Evolutionary conservation across 495 filamentous ascomycete genomes (phyloP), one percentile per base, ranked within the genome.

Genomic region (Pseudevernia furfuracea): DNA sequence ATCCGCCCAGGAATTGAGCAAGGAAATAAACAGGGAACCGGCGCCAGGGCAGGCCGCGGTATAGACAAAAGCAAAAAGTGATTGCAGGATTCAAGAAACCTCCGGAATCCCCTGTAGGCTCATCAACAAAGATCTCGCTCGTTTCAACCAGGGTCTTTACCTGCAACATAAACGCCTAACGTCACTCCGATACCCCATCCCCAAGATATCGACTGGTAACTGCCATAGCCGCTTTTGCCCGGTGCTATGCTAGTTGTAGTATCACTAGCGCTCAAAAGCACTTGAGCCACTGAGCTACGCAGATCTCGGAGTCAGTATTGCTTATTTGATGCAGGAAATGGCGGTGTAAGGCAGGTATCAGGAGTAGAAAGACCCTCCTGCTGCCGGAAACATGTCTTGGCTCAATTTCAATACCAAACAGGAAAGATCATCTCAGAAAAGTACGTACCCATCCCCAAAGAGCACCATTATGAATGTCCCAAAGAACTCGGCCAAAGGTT

Each of bases 401-500:
- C n/a, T n/a, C n/a, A n/a, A n/a, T n/a, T n/a, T n/a, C n/a, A n/a
- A n/a, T n/a, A n/a, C n/a, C n/a, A n/a, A n/a, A n/a, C n/a, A n/a
- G n/a, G n/a, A n/a, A n/a, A n/a, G n/a, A n/a, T n/a, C n/a, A n/a
- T n/a, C n/a, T n/a, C n/a, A n/a, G n/a, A n/a, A n/a, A n/a, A n/a
- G n/a, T n/a, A n/a, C n/a, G n/a, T n/a, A n/a, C n/a, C n/a, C 86
- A 65, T 87, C 77, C 36, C 86, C 86, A 71, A 88, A 88, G 30
- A 88, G 72, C 59, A 88, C 75, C 64, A 87, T 58, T 25, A 86
- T 83, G 77, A 87, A 81, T 0, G 80, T 83, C 3, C 86, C 86
- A 58, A 84, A 81, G 74, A 88, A 87, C 59, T 89, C 86, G 0
- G 84, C 80, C 57, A 86, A 79, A 0, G 82, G 83, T 58, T 86